Evolutionary conservation across 768 basidiomycete genomes (phyloP).

Genomic region (Pleurotus cornucopiae): DNA sequence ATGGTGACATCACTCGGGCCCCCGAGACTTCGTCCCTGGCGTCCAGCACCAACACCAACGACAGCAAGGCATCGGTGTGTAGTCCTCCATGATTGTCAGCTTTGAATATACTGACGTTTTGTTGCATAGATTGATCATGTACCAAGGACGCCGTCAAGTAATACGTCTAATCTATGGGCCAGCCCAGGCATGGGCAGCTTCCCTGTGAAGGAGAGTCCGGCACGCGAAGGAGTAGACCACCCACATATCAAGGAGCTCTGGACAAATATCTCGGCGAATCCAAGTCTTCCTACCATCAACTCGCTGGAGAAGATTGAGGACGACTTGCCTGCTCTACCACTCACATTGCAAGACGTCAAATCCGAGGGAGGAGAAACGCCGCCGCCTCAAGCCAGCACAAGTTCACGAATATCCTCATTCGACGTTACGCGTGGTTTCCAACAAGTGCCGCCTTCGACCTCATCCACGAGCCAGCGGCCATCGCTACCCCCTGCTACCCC

Average conservation of each 20-base stretch:
- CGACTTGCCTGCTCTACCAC: slow-evolving; percentile 75
- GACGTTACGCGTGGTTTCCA: slow-evolving; percentile 88
- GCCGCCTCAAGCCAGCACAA: slow-evolving; percentile 52
- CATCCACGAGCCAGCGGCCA: slow-evolving; percentile 39
- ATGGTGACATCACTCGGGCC: slow-evolving; percentile 10
- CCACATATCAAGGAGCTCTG: slow-evolving; percentile 83
- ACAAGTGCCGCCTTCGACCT: slow-evolving; percentile 67
- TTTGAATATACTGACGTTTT: slow-evolving; percentile 10
- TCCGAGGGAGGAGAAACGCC: slow-evolving; percentile 83
- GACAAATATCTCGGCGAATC: slow-evolving; percentile 73
- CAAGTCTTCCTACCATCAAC: slow-evolving; percentile 64
- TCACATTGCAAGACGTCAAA: slow-evolving; percentile 81
- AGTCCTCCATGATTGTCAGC: too few species aligned
- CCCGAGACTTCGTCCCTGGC: slow-evolving; percentile 21
- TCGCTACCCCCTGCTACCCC: slow-evolving; percentile 47
- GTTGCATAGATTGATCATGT: slow-evolving; percentile 34
- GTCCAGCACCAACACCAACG: slow-evolving; percentile 36
- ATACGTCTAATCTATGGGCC: slow-evolving; percentile 38
- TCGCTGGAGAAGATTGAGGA: slow-evolving; percentile 83
- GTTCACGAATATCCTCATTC: slow-evolving; percentile 72
- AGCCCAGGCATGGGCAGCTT: slow-evolving; percentile 47
- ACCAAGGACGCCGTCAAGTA: slow-evolving; percentile 42
- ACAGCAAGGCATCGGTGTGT: slow-evolving; percentile 32
- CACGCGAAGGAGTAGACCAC: slow-evolving; percentile 63
- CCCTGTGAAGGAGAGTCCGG: slow-evolving; percentile 62